phyloP scores from a whole-genome alignment of 2,329 filamentous ascomycete genomes.

The Tolypocladium inflatum region DNA sequence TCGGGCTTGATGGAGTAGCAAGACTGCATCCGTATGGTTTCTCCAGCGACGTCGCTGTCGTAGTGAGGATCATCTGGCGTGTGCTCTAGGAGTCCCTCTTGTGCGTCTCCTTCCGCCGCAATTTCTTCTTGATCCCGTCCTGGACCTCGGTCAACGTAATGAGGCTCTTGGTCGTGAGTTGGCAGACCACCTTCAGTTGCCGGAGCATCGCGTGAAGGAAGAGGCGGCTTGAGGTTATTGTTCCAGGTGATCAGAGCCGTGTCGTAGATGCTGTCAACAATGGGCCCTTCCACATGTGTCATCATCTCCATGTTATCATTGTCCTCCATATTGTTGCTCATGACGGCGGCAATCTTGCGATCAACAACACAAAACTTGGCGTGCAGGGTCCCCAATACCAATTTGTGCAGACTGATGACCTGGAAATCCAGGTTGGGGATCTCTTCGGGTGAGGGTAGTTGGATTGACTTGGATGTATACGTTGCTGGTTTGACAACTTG shows the following conservation, averaged over 20 bases:
- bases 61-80: constrained; percentile 52
- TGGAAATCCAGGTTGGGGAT: constrained; percentile 64
- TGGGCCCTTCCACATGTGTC: constrained; percentile 63
- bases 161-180: neutral
- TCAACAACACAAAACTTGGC: constrained; percentile 73
- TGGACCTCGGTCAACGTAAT: neutral
- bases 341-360: constrained; percentile 57
- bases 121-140: neutral
- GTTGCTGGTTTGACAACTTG: constrained; percentile 46
- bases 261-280: constrained; percentile 69
- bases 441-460: constrained; percentile 51
- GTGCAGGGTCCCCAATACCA: constrained; percentile 66
- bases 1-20: constrained; percentile 36
- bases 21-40: constrained; percentile 53
- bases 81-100: constrained; percentile 38
- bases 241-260: constrained; percentile 66
- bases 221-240: constrained; percentile 32
- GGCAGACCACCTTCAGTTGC: neutral
- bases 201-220: constrained; percentile 2
- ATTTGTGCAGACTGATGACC: constrained; percentile 63
- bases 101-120: neutral
- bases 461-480: constrained; percentile 48
- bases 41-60: constrained; percentile 48
- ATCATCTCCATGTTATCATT: constrained; percentile 80
- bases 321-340: constrained; percentile 72